Evolutionary conservation across 2,329 filamentous ascomycete genomes (phyloP).

Genomic region (Neopestalotiopsis clavispora): DNA sequence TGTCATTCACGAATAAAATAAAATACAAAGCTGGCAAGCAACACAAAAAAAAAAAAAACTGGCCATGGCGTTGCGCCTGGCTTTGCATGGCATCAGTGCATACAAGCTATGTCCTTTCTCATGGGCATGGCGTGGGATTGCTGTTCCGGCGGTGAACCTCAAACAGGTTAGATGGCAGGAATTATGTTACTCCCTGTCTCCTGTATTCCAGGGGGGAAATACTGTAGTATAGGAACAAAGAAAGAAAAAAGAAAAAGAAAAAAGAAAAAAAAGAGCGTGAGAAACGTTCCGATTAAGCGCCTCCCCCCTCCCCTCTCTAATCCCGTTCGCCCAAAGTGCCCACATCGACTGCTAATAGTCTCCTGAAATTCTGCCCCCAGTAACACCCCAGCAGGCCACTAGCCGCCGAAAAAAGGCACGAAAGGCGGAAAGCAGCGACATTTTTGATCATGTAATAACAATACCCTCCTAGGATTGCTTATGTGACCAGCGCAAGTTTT

Average conservation of each 20-base stretch:
- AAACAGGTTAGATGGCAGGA: background rate
- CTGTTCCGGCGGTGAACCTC: background rate
- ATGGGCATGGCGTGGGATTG: background rate
- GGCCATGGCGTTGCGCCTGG: no score
- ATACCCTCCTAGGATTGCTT: no score
- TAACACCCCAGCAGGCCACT: background rate
- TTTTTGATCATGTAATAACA: slow-evolving; percentile 2
- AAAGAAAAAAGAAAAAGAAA: no score
- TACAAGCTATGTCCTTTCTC: no score
- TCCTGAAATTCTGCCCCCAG: background rate
- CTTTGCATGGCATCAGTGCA: no score
- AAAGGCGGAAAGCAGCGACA: background rate
- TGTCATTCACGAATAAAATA: no score
- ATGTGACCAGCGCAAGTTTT: no score
- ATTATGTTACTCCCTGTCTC: background rate
- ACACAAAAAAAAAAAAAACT: no score
- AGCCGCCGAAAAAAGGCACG: slow-evolving; percentile 9
- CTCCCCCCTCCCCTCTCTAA: background rate
- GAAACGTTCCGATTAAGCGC: slow-evolving; percentile 1
- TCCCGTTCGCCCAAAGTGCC: no score
- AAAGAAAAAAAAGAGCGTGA: background rate
- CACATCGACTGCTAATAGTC: background rate
- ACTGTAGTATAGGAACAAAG: no score
- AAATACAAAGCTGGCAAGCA: background rate
- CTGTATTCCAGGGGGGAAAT: no score